Evolutionary conservation across 139 green algal species (phyloP), one percentile per base, ranked within the genome.

Genomic region (Zygnema circumcarinatum): DNA sequence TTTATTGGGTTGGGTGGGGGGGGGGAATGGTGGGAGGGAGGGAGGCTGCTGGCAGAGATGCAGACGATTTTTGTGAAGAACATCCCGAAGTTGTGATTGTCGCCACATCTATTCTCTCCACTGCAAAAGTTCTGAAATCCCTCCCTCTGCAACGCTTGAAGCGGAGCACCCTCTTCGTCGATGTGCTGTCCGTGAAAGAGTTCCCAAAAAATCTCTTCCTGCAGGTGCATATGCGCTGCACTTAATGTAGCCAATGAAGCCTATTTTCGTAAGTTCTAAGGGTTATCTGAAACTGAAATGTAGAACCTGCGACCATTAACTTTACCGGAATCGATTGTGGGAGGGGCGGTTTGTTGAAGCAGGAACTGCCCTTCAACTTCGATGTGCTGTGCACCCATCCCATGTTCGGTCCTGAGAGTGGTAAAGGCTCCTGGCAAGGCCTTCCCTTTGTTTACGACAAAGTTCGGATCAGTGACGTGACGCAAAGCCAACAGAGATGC

Each of bases 361-460:
- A 90, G 74, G 22, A 67, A 38, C 87, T 94, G 0, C 92, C 92
- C 2, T 21, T 75, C 0, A 92, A 98, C 80, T 92, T 98, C 83
- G 97, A 99, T 93, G 95, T 99, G 40, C 89, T 99, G 72, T 99
- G 97, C 93, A 98, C 95, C n/a, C 97, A 99, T 88, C 97, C 97
- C 53, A 99, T 99, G 97, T 99, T 99, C 93, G 97, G 97, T 0
- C 97, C 97, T 2, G 96, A 98, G 92, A 96, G 92, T 67, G 97
- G 97, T 20, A 94, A 95, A 74, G 95, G 90, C 79, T 92, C 87
- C 76, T 99, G 97, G 97, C 38, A 92, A 67, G 92, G 85, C 38
- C 86, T 95, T 38, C 81, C 90, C 7, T 91, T 99, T 68, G 95
- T 98, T 93, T 98, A 95, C 79, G 96, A 99, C 56, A 92, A 92